Conservation (phyloP, 2,329 filamentous ascomycete genomes). For the Alternaria ethzedia region DNA sequence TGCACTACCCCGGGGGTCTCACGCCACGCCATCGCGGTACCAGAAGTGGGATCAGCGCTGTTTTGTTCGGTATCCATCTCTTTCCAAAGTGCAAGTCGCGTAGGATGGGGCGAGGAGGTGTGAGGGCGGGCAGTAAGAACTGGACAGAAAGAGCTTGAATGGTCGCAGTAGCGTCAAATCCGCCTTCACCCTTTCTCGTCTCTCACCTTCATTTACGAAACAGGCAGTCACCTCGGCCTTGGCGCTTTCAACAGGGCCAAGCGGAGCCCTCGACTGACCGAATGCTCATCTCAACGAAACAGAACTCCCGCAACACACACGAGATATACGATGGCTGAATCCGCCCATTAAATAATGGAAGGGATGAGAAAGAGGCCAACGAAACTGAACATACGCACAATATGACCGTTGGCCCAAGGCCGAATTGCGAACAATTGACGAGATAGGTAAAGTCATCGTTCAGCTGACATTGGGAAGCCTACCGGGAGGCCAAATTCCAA, state of each 20-base stretch:
- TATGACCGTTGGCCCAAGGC: too few relatives aligned
- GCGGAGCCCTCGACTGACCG: not conserved
- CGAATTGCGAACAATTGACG: too few relatives aligned
- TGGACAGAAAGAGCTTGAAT: not conserved
- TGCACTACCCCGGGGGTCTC: fast-evolving
- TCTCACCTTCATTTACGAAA: not conserved
- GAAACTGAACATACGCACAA: too few relatives aligned
- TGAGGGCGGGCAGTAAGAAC: not conserved
- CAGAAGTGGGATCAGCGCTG: not conserved
- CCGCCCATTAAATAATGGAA: too few relatives aligned
- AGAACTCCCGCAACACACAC: too few relatives aligned
- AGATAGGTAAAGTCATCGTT: too few relatives aligned
- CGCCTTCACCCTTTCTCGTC: not conserved
- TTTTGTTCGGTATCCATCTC: not conserved
- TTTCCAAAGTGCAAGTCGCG: not conserved
- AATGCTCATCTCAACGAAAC: not conserved
- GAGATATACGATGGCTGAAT: too few relatives aligned
- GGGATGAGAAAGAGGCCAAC: too few relatives aligned
- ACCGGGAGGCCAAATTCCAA: too few relatives aligned
- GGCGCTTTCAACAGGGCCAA: not conserved
- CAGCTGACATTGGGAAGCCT: too few relatives aligned
- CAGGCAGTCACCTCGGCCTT: not conserved
- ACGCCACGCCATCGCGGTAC: not conserved
- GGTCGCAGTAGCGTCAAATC: not conserved
- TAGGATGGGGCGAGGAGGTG: not conserved